Evolutionary conservation across 345 rosid genomes (phyloP).

Genomic region (Lepidium didymum): DNA sequence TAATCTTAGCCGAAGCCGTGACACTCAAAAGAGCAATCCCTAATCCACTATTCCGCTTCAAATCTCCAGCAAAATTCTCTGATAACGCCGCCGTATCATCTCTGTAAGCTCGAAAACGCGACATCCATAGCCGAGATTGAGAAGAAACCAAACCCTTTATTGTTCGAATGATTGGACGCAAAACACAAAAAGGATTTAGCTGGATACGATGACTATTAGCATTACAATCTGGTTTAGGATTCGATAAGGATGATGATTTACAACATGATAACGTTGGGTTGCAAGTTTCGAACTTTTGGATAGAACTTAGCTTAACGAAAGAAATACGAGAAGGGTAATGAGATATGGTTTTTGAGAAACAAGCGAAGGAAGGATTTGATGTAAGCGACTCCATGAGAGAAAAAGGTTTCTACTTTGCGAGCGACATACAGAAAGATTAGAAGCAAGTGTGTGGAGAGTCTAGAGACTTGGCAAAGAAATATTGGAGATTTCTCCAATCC

Average conservation of each 20-base stretch:
- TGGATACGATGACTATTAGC: neutral
- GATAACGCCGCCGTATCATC: slow-evolving; percentile 33
- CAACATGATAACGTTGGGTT: slow-evolving; percentile 30
- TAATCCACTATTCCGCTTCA: slow-evolving; percentile 44
- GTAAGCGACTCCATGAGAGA: slow-evolving; percentile 43
- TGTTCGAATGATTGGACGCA: slow-evolving; percentile 37
- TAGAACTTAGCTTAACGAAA: slow-evolving; percentile 22
- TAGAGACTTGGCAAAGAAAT: slow-evolving; percentile 22
- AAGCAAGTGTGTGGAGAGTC: neutral
- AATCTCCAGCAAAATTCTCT: slow-evolving; percentile 19
- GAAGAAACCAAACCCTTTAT: slow-evolving; percentile 40
- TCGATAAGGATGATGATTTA: slow-evolving; percentile 27
- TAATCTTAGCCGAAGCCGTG: slow-evolving; percentile 60
- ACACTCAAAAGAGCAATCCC: slow-evolving; percentile 63
- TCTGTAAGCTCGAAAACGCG: slow-evolving; percentile 33
- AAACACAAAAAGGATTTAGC: slow-evolving; percentile 31
- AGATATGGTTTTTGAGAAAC: slow-evolving; percentile 21
- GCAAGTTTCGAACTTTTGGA: slow-evolving; percentile 25
- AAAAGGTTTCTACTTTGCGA: slow-evolving; percentile 27
- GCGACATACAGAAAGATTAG: slow-evolving; percentile 30
- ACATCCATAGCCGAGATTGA: slow-evolving; percentile 45
- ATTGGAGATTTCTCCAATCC: neutral
- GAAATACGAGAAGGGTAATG: slow-evolving; percentile 17
- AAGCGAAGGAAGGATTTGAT: slow-evolving; percentile 28
- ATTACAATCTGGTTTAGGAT: slow-evolving; percentile 7